Conservation (phyloP, 805 yeast species). For the Zygosaccharomyces rouxii region DNA sequence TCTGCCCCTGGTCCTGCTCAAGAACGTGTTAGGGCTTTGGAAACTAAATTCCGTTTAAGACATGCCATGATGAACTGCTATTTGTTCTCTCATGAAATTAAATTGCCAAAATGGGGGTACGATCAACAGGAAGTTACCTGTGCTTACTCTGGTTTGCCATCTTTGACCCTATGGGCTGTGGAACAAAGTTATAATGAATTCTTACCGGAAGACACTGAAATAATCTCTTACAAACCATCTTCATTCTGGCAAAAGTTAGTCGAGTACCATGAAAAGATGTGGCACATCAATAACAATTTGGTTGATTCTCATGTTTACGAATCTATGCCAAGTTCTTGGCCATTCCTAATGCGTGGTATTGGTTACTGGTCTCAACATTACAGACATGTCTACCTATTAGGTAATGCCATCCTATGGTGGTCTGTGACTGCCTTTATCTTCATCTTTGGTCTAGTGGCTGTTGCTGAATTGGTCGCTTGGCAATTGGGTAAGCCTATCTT, state of each 20-base stretch:
- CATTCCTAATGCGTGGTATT: slow-evolving; percentile 69
- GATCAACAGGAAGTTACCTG: slow-evolving; percentile 83
- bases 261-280: slow-evolving; percentile 70
- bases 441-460: slow-evolving; percentile 45
- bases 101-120: slow-evolving; percentile 79
- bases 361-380: slow-evolving; percentile 61
- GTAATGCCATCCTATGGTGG: slow-evolving; percentile 84
- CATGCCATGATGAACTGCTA: slow-evolving; percentile 80
- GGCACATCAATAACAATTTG: slow-evolving; percentile 68
- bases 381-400: slow-evolving; percentile 64
- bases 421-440: slow-evolving; percentile 50
- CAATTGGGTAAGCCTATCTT: slow-evolving; percentile 54
- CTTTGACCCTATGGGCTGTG: slow-evolving; percentile 65
- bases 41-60: slow-evolving; percentile 65
- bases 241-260: slow-evolving; percentile 55
- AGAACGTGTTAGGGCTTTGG: slow-evolving; percentile 55
- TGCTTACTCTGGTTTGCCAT: slow-evolving; percentile 62
- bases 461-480: slow-evolving; percentile 52
- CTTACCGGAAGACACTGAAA: slow-evolving; percentile 42
- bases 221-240: slow-evolving; percentile 49
- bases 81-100: slow-evolving; percentile 68
- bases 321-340: slow-evolving; percentile 72
- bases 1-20: slow-evolving; percentile 51
- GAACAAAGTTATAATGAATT: slow-evolving; percentile 60
- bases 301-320: slow-evolving; percentile 68